Conservation (phyloP, 1,139 yeast species). For the Geotrichum europaeum region DNA sequence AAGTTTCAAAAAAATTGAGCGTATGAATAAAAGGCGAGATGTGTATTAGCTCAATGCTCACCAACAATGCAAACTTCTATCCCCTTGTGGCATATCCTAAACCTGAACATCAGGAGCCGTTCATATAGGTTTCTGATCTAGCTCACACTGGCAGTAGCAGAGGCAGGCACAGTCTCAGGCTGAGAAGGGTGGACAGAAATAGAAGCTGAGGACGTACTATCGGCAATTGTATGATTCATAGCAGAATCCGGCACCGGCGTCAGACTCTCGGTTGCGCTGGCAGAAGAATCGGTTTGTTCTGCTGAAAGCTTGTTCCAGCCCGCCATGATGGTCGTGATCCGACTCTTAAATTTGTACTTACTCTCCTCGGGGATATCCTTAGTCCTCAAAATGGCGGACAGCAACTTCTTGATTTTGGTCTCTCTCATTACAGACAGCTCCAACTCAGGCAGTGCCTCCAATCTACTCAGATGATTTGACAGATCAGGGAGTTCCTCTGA, state of each 20-base stretch:
- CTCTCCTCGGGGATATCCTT: constrained; percentile 28
- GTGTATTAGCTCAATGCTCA: not conserved
- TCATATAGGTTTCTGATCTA: not conserved
- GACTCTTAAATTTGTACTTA: constrained; percentile 25
- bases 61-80: not conserved
- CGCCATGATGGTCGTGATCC: constrained; percentile 27
- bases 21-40: not conserved
- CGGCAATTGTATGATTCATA: not conserved
- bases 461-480: constrained; percentile 25
- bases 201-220: not conserved
- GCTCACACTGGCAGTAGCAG: constrained; percentile 1
- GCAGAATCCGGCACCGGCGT: not conserved
- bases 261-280: not conserved
- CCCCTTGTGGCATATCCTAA: not conserved
- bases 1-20: not conserved
- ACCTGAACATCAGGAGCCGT: not conserved
- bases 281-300: not conserved
- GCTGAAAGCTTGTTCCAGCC: constrained; percentile 26
- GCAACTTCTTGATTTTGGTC: constrained; percentile 35
- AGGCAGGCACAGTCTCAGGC: constrained; percentile 2
- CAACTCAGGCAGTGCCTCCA: constrained; percentile 33
- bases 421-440: constrained; percentile 34
- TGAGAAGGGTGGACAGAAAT: not conserved
- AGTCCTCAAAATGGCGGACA: constrained; percentile 28
- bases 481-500: constrained; percentile 25